Base-by-base conservation (phyloP, 1,284 basidiomycete species). In the Boletellus sp. region DNA sequence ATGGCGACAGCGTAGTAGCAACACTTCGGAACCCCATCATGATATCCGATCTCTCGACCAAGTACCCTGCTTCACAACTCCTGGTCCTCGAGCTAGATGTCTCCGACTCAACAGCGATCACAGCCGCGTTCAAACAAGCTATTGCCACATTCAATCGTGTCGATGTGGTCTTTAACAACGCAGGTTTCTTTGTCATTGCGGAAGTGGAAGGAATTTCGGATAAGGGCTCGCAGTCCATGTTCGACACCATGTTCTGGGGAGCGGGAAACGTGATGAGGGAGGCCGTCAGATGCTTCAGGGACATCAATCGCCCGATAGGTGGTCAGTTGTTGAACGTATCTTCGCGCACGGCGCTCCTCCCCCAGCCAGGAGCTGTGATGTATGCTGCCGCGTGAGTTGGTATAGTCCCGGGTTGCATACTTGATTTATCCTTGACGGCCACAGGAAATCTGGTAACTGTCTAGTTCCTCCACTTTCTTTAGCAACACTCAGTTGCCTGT, bases 101-200 rank as follows among this genome's bases (percentile, higher is more conserved):
- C 24, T 53, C 54, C 2, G 53, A 61, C 7, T 18, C 61, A 5
- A 38, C 40, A 6, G 53, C 57, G 2, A 57, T 71, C 44, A 38
- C 52, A 1, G 19, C 47, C 32, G 63, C 66, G 22, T 72, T 71
- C 47, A 47, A 60, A 2, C 44, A 55, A 37, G 60, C 68, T 4
- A 19, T 58, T 35, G 39, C 56, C 5, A 41, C 50, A 19, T 73
- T 70, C 40, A 46, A 53, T 26, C 56, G 64, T 11, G 33, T 71
- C 8, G 70, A 73, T 24, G 58, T 72, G 3, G 66, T 71, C n/a
- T 22, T 71, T 3, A 72, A 71, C 12, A 73, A 73, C n/a, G 67
- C 69, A 1, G 69, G 69, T n/a, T 60, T 56, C 47, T 63, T 40
- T 6, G 51, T 62, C 2, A 41, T 61, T 16, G 61, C 51, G 4